These are phyloP conservation scores for Monosporascus sp. DNA, from an alignment of 2,329 filamentous ascomycete species.

Conservation along the genomic window DNA sequence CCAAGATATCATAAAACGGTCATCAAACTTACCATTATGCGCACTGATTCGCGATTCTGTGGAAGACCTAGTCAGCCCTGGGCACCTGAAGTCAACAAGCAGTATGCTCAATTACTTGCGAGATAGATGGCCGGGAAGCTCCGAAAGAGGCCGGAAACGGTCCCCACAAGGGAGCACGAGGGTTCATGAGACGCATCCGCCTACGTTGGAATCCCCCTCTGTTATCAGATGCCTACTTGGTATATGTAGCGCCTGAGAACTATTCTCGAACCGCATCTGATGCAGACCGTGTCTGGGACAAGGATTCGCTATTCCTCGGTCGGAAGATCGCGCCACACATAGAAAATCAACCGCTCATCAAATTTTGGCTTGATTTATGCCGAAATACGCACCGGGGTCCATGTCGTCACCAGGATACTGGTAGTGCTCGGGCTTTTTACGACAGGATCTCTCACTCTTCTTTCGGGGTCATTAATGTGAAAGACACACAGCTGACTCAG, in stretches of 20 bases:
- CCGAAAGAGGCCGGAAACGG: neutral
- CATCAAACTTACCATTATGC: neutral
- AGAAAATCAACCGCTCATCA: neutral
- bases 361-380: neutral
- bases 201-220: neutral
- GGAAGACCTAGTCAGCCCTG: neutral
- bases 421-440: neutral
- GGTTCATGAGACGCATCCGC: neutral
- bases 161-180: neutral
- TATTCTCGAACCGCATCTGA: neutral
- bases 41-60: neutral
- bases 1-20: neutral
- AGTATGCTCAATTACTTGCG: neutral
- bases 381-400: neutral
- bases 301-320: neutral
- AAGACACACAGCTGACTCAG: neutral
- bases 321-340: neutral
- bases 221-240: neutral
- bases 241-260: neutral
- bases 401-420: neutral
- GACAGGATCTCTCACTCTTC: neutral
- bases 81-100: neutral
- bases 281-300: neutral
- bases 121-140: neutral
- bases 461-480: neutral